A percentile compares a stretch with the other conserved stretches of the same genome.
Conservation (phyloP, 2,329 filamentous ascomycete genomes). For the Pseudocercospora vitis region DNA sequence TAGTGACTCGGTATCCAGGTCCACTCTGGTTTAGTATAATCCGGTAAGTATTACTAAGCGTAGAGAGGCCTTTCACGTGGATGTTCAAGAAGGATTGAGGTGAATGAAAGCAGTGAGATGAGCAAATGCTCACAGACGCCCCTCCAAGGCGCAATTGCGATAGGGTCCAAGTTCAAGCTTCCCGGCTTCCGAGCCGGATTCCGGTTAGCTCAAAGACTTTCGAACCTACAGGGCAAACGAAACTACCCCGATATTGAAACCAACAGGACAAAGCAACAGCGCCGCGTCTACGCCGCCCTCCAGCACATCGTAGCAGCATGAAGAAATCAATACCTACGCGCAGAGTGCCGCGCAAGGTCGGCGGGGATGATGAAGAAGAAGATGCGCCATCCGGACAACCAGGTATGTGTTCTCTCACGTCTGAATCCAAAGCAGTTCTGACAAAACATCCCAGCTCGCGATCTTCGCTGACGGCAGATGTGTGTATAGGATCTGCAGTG, state of each 20-base stretch:
- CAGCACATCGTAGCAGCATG: slow-evolving; percentile 44
- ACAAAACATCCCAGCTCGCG: slow-evolving; percentile 24
- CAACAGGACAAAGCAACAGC: not conserved
- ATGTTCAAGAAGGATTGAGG: not conserved
- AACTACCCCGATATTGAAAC: no score
- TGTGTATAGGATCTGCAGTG: slow-evolving; percentile 49
- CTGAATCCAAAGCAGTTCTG: slow-evolving; percentile 20
- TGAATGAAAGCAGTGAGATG: no score
- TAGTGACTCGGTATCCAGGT: not conserved
- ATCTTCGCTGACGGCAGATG: slow-evolving; percentile 43
- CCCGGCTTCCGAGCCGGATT: no score
- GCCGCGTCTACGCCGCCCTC: not conserved
- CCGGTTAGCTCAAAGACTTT: no score
- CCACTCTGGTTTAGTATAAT: not conserved
- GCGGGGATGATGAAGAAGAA: slow-evolving; percentile 68
- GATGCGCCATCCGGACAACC: slow-evolving; percentile 23
- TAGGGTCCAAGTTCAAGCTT: no score
- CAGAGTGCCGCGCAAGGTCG: slow-evolving; percentile 75
- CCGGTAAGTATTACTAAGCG: not conserved
- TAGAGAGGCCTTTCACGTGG: not conserved
- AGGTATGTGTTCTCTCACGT: slow-evolving; percentile 25
- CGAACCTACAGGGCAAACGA: no score
- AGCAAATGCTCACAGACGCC: no score
- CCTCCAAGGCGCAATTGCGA: no score
- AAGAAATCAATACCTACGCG: slow-evolving; percentile 57